Evolutionary conservation across 2,329 filamentous ascomycete genomes (phyloP).

Genomic region (Chrysoporthe deuterocubensis): DNA sequence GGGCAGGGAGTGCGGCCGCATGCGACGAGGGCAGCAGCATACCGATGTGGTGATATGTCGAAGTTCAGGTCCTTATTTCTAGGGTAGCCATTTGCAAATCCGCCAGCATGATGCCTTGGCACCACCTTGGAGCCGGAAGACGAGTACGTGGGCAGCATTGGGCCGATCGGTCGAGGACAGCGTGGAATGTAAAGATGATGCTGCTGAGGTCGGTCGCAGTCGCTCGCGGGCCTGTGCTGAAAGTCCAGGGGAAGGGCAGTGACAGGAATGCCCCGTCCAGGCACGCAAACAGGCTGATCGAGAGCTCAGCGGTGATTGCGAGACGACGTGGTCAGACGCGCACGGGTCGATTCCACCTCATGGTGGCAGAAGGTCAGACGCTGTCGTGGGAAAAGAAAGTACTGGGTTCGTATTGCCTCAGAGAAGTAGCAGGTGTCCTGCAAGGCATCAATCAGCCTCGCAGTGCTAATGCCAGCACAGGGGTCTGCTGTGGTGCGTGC

Average conservation of each 20-base stretch:
- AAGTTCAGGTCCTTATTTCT: conserved; percentile 68
- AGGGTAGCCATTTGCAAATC: conserved; percentile 84
- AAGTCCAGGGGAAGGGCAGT: conserved; percentile 25
- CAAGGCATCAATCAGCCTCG: conserved; percentile 19
- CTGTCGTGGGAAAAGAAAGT: conserved; percentile 13
- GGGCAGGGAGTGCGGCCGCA: conserved; percentile 27
- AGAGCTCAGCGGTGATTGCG: conserved; percentile 17
- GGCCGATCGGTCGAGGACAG: conserved; percentile 24
- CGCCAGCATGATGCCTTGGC: conserved; percentile 77
- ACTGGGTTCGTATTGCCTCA: conserved; percentile 13
- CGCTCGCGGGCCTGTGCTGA: conserved; percentile 27
- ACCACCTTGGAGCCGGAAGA: conserved; percentile 70
- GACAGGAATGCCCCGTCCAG: conserved; percentile 28
- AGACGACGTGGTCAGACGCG: conserved; percentile 23
- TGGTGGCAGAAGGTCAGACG: conserved; percentile 13
- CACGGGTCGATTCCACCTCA: conserved; percentile 21
- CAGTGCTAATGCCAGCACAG: conserved; percentile 1
- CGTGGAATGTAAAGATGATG: conserved; percentile 6
- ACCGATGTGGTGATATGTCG: conserved; percentile 90
- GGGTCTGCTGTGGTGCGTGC: conserved; percentile 12
- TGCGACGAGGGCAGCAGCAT: conserved; percentile 40
- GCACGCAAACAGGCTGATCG: conserved; percentile 16
- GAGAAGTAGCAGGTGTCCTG: conserved; percentile 20
- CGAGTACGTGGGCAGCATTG: conserved; percentile 65
- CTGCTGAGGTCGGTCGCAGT: conserved; percentile 22